Percentiles rank a stretch among this genome's conserved stretches.
Evolutionary conservation across 1,284 basidiomycete species (phyloP).

Genomic region (Ganoderma lingzhi): DNA sequence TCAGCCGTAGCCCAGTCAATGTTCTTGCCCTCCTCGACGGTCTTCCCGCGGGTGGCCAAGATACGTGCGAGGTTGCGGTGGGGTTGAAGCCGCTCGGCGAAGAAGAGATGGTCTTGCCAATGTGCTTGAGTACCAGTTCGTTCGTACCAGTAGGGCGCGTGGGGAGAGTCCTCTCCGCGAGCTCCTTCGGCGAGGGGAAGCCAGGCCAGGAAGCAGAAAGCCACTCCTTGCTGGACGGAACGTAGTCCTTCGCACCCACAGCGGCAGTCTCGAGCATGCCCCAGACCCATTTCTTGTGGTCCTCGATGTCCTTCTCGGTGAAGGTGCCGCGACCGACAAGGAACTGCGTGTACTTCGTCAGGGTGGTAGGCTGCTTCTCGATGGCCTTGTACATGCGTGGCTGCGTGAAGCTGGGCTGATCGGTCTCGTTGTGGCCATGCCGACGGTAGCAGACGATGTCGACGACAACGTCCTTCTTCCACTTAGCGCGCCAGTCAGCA

Average conservation of each 20-base stretch:
- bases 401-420: slow-evolving; percentile 99
- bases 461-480: slow-evolving; percentile 98
- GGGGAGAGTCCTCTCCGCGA: slow-evolving; percentile 92
- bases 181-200: slow-evolving; percentile 96
- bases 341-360: slow-evolving; percentile 93
- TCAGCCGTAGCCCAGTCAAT: slow-evolving; percentile 99
- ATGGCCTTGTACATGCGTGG: slow-evolving; percentile 99
- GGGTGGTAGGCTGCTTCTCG: slow-evolving; percentile 91
- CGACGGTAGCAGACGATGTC: slow-evolving; percentile 99
- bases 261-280: slow-evolving; percentile 96
- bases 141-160: slow-evolving; percentile 88
- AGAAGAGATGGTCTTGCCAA: slow-evolving; percentile 88
- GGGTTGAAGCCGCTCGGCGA: slow-evolving; percentile 89
- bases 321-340: slow-evolving; percentile 94
- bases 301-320: slow-evolving; percentile 95
- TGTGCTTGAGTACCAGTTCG: slow-evolving; percentile 80
- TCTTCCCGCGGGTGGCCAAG: slow-evolving; percentile 87
- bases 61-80: slow-evolving; percentile 97
- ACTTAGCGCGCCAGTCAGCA: slow-evolving; percentile 98
- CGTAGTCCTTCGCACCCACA: slow-evolving; percentile 92
- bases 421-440: slow-evolving; percentile 99
- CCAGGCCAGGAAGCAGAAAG: slow-evolving; percentile 98
- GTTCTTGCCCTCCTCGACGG: slow-evolving; percentile 88
- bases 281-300: slow-evolving; percentile 99
- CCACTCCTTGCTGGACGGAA: slow-evolving; percentile 95